These are phyloP conservation scores for Lichtheimia ramosa DNA, from an alignment of 371 early-diverging fungal genomes.

Conservation along the genomic window DNA sequence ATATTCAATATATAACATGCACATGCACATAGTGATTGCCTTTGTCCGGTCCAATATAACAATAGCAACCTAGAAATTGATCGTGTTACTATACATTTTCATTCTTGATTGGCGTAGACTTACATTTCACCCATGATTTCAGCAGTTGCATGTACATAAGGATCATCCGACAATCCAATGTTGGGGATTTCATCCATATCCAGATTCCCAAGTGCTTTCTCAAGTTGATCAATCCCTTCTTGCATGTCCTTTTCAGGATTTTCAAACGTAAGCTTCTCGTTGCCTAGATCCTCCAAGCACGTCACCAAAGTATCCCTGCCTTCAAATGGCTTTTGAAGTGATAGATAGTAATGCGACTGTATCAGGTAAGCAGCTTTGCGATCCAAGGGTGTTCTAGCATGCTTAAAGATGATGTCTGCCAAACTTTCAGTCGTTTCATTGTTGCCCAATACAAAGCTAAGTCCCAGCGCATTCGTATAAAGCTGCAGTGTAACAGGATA, in stretches of 20 bases:
- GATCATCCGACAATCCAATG: constrained; percentile 24
- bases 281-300: constrained; percentile 33
- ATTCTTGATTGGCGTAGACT: background rate
- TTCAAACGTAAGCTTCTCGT: constrained; percentile 11
- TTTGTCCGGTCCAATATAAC: constrained; percentile 41
- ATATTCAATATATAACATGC: constrained; percentile 25
- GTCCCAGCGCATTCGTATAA: constrained; percentile 30
- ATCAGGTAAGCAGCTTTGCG: constrained; percentile 37
- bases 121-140: constrained; percentile 41
- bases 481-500: constrained; percentile 28
- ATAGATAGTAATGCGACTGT: constrained; percentile 34
- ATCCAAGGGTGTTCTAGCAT: constrained; percentile 33
- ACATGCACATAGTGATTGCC: constrained; percentile 30
- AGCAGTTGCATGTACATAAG: constrained; percentile 25
- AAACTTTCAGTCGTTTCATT: constrained; percentile 26
- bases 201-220: constrained; percentile 8
- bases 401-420: constrained; percentile 24
- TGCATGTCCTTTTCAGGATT: constrained; percentile 14
- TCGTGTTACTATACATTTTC: background rate
- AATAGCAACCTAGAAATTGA: constrained; percentile 18
- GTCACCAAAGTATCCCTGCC: constrained; percentile 19
- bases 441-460: constrained; percentile 42
- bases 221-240: constrained; percentile 15
- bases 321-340: constrained; percentile 34
- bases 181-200: constrained; percentile 20